Evolutionary conservation across 2,329 filamentous ascomycete species (phyloP), one percentile per base, ranked within the genome.

Genomic region (Aspergillus pseudotamarii): DNA sequence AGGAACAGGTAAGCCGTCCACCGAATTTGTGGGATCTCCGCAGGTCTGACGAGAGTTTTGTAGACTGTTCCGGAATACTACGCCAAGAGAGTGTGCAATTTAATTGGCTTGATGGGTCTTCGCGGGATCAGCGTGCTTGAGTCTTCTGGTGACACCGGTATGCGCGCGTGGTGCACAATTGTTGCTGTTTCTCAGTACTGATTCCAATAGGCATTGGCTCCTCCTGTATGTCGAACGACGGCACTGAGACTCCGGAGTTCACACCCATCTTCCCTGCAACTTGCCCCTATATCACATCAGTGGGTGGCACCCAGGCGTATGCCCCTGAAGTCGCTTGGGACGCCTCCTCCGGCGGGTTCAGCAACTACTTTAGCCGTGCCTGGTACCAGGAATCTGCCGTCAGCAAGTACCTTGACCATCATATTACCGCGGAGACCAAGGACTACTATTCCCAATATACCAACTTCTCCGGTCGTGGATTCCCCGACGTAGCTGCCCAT

Each of bases 281-380:
- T 0, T 92, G 90, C 68, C 89, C 89, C 0, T 92, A 86, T 73
- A 85, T 91, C 9, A 92, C 90, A 0, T 79, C 84, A 2, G 85
- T 92, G 1, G 90, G 90, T 8, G 89, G 85, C 1, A 88, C 87
- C 1, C 76, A 78, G 66, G 76, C 80, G 66, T 76, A 83, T 48
- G 72, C 80, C 59, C 83, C 82, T 21, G 83, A 86, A 70, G 78
- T 80, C 19, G 80, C 80, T 5, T 81, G 83, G 23, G 80, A 79
- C 46, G 80, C 79, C 51, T 74, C 79, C 53, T 73, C 74, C 10
- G 80, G 81, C 3, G 84, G 84, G 1, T 86, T 86, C 75, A 83
- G 80, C 65, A 80, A 85, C 71, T 81, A 82, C 70, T 86, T 83
- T 65, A 21, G 75, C 4, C 78, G 78, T 2, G 83, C 84, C 0